These are phyloP conservation scores for Thamnidium elegans DNA, from an alignment of 192 early-diverging fungal genomes.

Conservation along the genomic window DNA sequence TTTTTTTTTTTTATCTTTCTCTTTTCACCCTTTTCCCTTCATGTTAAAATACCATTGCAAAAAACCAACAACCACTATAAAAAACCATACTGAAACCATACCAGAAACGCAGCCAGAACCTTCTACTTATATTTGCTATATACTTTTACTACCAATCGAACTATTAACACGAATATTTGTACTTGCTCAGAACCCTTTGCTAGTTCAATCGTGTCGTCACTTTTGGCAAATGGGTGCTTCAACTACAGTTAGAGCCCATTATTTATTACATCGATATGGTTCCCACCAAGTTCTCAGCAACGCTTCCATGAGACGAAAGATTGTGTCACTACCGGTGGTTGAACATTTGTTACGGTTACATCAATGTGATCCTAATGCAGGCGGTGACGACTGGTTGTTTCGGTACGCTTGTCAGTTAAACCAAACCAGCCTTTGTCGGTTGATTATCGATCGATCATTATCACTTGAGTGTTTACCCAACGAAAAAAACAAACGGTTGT, in stretches of 20 bases:
- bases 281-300: constrained; percentile 5
- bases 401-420: constrained; percentile 1
- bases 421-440: background rate
- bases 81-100: no score
- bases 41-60: no score
- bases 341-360: constrained; percentile 19
- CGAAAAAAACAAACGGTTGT: background rate
- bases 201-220: constrained; percentile 4
- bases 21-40: no score
- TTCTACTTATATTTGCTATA: background rate
- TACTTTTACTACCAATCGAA: constrained; percentile 28
- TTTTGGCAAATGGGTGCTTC: constrained; percentile 24
- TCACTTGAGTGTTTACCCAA: background rate
- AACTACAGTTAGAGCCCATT: constrained; percentile 28
- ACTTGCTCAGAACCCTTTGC: constrained; percentile 29
- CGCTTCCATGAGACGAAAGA: constrained; percentile 9
- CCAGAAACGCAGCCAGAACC: no score
- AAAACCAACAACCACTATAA: no score
- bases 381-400: constrained; percentile 23
- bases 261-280: constrained; percentile 26
- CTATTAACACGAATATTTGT: constrained; percentile 34
- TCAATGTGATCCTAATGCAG: constrained; percentile 14
- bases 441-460: background rate
- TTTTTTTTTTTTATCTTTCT: no score
- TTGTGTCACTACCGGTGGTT: constrained; percentile 14